Evolutionary conservation across 1,139 yeast genomes (phyloP).

Genomic region (Debaryomycetaceae sp.): DNA sequence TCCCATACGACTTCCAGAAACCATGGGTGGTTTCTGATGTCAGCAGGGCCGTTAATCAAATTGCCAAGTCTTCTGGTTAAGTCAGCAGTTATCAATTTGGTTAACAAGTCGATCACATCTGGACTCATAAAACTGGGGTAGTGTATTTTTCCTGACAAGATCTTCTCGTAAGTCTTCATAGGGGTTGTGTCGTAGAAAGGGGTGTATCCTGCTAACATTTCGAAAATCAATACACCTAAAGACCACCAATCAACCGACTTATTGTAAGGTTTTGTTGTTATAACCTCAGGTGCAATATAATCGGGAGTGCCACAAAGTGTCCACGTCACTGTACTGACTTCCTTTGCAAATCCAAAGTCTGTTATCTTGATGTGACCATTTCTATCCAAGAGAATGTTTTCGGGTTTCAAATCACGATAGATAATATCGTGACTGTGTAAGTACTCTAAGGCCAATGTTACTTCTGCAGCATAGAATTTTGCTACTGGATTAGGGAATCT

Average conservation of each 20-base stretch:
- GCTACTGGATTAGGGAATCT: conserved; percentile 62
- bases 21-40: conserved; percentile 57
- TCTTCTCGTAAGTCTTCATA: conserved; percentile 60
- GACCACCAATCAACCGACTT: conserved; percentile 68
- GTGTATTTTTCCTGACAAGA: conserved; percentile 48
- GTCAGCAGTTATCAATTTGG: conserved; percentile 51
- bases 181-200: conserved; percentile 62
- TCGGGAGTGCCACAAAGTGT: conserved; percentile 65
- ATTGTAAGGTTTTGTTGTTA: conserved; percentile 59
- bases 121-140: conserved; percentile 50
- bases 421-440: conserved; percentile 56
- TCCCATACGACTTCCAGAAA: conserved; percentile 62
- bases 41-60: conserved; percentile 55
- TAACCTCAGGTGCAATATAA: conserved; percentile 62
- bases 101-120: conserved; percentile 49
- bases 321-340: conserved; percentile 56
- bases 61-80: conserved; percentile 56
- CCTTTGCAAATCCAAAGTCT: conserved; percentile 63
- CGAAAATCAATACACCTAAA: conserved; percentile 55
- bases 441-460: conserved; percentile 54
- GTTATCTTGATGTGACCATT: conserved; percentile 60
- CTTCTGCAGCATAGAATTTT: conserved; percentile 62
- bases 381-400: conserved; percentile 53
- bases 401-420: conserved; percentile 61
- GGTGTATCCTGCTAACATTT: conserved; percentile 61